Conservation (phyloP, 2,329 filamentous ascomycete species). For the Ceratocystis albifundus region DNA sequence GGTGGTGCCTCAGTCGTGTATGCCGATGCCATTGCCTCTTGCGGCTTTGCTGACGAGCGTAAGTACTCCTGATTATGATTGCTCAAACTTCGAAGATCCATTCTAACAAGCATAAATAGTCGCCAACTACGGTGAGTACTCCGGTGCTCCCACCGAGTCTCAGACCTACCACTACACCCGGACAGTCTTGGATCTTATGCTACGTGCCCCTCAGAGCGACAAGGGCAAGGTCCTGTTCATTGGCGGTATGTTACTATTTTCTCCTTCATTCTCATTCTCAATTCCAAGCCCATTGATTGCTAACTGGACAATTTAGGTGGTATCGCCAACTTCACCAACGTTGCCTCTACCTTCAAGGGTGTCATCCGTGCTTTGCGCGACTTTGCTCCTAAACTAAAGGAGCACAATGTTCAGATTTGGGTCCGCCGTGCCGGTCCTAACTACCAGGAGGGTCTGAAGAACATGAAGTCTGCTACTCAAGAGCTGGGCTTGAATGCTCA, state of each 20-base stretch:
- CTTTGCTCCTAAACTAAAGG: conserved; percentile 69
- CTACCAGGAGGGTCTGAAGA: conserved; percentile 99
- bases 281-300: not conserved
- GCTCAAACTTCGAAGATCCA: not conserved
- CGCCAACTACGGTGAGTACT: conserved; percentile 99
- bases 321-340: conserved; percentile 99
- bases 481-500: conserved; percentile 70
- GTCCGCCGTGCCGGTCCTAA: conserved; percentile 79
- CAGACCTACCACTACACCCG: conserved; percentile 99
- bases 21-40: conserved; percentile 93
- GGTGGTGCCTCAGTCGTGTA: conserved; percentile 99
- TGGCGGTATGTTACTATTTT: conserved; percentile 45
- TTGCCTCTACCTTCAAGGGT: conserved; percentile 98
- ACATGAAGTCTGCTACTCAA: conserved; percentile 93
- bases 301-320: conserved; percentile 36
- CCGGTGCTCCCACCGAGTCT: conserved; percentile 93
- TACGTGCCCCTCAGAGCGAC: conserved; percentile 70
- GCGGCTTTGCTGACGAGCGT: conserved; percentile 81
- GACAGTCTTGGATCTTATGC: conserved; percentile 94
- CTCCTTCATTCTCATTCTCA: not conserved
- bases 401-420: conserved; percentile 99
- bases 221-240: conserved; percentile 99
- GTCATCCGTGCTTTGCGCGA: conserved; percentile 93
- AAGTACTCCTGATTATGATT: conserved; percentile 12
- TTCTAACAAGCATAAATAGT: conserved; percentile 32